Evolutionary conservation across 768 basidiomycete genomes (phyloP), one percentile per base, ranked within the genome.

Genomic region (Lyophyllum shimeji): DNA sequence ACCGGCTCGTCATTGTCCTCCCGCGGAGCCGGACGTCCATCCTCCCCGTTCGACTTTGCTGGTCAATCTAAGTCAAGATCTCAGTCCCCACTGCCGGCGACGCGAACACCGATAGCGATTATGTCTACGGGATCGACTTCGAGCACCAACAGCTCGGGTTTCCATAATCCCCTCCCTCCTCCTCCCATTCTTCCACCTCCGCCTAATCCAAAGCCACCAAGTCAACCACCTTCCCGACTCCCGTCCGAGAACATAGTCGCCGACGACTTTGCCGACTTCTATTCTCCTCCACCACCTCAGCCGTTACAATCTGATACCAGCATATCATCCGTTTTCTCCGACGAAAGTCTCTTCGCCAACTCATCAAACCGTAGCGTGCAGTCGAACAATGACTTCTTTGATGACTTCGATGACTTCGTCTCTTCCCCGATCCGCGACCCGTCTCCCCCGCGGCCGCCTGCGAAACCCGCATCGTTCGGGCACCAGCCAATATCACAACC

Each of bases 221-320:
- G 69, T 49, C 62, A 71, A 37, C 65, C 72, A 2, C 68, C 68
- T 17, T 49, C 51, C 21, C 68, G 71, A 49, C 59, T 64, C 31
- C 54, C 68, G 21, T 52, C 69, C 7, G 61, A 66, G 24, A 56
- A 53, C 15, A 52, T 51, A 20, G 55, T 66, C 46, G 80, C 84
- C 51, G 77, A 79, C 53, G 82, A 85, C 46, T 89, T 86, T 61
- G 73, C 79, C 5, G 82, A 82, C 37, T 80, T 82, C 61, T 58
- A 70, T 50, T 69, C 72, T 3, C 70, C 74, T 21, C 60, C 74
- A 6, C 48, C 64, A 39, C 29, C 59, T 31, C 51, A 52, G 21
- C 48, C 55, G 21, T 57, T 55, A 18, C 46, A 51, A 23, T 53
- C 60, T 48, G 63, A 59, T 55, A 65, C 64, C 45, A 65, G 51